A percentile compares a stretch with the other conserved stretches of the same genome.
phyloP scores from a whole-genome alignment of 2,329 filamentous ascomycete species.

The Arthrobotrys musiformis region DNA sequence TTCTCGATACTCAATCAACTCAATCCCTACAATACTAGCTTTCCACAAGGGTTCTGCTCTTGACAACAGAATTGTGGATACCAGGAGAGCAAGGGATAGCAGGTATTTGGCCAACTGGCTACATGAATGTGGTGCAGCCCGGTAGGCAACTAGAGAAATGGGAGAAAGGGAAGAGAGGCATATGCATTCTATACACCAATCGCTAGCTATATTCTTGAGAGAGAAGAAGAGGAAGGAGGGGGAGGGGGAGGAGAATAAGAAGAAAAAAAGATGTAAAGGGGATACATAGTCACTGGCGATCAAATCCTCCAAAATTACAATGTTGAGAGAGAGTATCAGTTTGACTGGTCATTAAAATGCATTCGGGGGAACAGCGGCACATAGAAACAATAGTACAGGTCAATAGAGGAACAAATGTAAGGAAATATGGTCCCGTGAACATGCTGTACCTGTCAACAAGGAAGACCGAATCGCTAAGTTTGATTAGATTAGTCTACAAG shows the following conservation, averaged over 20 bases:
- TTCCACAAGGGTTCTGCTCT: slow-evolving; percentile 1
- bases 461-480: slow-evolving; percentile 10
- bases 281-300: no score
- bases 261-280: no score
- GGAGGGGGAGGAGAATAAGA: no score
- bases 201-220: no score
- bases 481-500: slow-evolving; percentile 19
- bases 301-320: no score
- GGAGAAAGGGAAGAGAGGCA: neutral
- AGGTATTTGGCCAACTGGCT: neutral
- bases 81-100: neutral
- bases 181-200: no score
- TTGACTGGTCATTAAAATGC: neutral
- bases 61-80: neutral
- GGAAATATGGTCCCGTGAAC: neutral
- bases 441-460: slow-evolving; percentile 24
- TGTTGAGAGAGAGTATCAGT: neutral
- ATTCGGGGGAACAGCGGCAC: neutral
- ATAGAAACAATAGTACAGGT: neutral
- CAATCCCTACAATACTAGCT: neutral
- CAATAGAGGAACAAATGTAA: neutral
- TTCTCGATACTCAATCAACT: neutral
- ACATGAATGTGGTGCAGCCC: neutral
- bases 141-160: neutral
- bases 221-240: no score